Percentiles rank a stretch among this genome's conserved stretches.
Evolutionary conservation across 495 filamentous ascomycete species (phyloP).

Genomic region (Mytilinidion resinicola): DNA sequence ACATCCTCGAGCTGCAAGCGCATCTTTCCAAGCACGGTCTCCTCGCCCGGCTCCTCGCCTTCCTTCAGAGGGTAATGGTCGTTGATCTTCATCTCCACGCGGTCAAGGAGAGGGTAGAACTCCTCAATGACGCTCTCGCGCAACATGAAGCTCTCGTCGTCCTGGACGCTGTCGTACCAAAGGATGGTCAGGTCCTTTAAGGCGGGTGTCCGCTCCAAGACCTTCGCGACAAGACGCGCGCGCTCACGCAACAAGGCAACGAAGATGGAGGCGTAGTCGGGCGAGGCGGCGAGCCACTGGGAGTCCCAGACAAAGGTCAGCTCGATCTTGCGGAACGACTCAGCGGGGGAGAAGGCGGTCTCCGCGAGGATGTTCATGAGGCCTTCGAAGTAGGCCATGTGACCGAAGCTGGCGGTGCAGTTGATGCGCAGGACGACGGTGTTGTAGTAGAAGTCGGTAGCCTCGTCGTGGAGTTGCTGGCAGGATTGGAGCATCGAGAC

Average conservation of each 20-base stretch:
- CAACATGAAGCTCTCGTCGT: conserved; percentile 4
- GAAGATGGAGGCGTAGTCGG: conserved; percentile 3
- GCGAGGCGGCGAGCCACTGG: not conserved
- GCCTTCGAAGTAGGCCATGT: conserved; percentile 19
- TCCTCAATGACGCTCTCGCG: conserved; percentile 7
- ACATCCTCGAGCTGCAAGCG: not conserved
- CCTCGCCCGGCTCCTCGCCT: not conserved
- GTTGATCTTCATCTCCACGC: conserved; percentile 3
- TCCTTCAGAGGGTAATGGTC: conserved; percentile 7
- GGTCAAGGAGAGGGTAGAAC: not conserved
- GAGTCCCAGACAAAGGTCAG: conserved; percentile 24
- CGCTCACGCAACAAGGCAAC: conserved; percentile 7
- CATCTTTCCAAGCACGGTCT: not conserved
- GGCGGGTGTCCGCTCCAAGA: conserved; percentile 11
- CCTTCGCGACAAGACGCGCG: conserved; percentile 5
- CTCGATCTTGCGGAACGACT: conserved; percentile 21
- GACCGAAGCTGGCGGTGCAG: conserved; percentile 19
- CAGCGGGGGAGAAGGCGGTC: conserved; percentile 17
- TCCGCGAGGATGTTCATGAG: conserved; percentile 11
- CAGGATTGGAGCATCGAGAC: conserved; percentile 10
- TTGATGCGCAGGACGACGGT: conserved; percentile 18
- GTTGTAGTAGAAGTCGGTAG: conserved; percentile 22
- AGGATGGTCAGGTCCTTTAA: conserved; percentile 12
- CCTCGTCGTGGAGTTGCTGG: conserved; percentile 15
- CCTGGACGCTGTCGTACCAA: conserved; percentile 20